phyloP scores from a whole-genome alignment of 495 filamentous ascomycete species.

The Aspergillus ostianus region DNA sequence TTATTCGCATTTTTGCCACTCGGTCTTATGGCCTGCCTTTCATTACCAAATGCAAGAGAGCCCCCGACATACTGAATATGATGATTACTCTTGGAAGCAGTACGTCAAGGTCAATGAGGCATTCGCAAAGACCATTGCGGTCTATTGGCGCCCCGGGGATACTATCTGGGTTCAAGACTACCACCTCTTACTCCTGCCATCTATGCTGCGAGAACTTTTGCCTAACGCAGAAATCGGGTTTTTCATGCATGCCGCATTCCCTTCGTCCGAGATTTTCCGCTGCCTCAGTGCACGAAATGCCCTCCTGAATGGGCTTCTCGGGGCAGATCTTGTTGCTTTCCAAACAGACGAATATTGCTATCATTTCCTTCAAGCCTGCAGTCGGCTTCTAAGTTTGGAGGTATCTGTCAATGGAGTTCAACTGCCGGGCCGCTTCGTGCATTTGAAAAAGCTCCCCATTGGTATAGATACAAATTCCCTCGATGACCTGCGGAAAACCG shows the following conservation, averaged over 20 bases:
- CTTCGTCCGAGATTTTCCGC: conserved; percentile 87
- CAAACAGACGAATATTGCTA: conserved; percentile 86
- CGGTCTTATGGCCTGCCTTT: conserved; percentile 82
- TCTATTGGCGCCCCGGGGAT: conserved; percentile 82
- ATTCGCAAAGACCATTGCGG: conserved; percentile 79
- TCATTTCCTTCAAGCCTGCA: conserved; percentile 92
- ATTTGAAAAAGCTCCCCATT: conserved; percentile 55
- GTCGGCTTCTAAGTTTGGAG: conserved; percentile 74
- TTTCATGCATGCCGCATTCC: conserved; percentile 88
- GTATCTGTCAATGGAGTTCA: conserved; percentile 76
- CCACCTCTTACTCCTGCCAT: conserved; percentile 77
- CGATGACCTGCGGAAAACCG: conserved; percentile 59
- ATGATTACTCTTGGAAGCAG: conserved; percentile 91
- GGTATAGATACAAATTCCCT: conserved; percentile 67
- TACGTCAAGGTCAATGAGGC: conserved; percentile 84
- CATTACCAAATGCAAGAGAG: conserved; percentile 94
- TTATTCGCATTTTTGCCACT: conserved; percentile 86
- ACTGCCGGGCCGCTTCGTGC: conserved; percentile 78
- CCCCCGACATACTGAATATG: conserved; percentile 90
- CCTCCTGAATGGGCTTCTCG: conserved; percentile 81
- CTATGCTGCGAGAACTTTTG: conserved; percentile 71
- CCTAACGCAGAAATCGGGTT: conserved; percentile 88
- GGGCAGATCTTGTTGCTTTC: conserved; percentile 85
- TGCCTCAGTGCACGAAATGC: conserved; percentile 76
- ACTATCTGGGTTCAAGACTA: conserved; percentile 92